These are phyloP conservation scores for Aspergillus sp. DNA, from an alignment of 2,329 filamentous ascomycete genomes.

Conservation along the genomic window DNA sequence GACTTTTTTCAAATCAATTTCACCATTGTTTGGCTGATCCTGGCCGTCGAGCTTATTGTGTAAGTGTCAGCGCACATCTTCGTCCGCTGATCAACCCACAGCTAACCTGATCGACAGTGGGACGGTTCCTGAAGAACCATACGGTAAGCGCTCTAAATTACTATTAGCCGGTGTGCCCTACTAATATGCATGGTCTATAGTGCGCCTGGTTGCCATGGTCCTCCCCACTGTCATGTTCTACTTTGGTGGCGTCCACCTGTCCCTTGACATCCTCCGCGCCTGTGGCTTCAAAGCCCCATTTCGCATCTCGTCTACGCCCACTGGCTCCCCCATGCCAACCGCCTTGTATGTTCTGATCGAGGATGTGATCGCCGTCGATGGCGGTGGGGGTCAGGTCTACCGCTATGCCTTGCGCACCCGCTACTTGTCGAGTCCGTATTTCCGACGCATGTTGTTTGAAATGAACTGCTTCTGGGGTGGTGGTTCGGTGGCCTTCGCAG, in stretches of 20 bases:
- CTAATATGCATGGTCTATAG: conserved; percentile 13
- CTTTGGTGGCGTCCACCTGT: conserved; percentile 35
- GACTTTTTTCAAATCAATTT: conserved; percentile 42
- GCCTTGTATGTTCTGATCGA: conserved; percentile 59
- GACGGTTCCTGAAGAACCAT: conserved; percentile 33
- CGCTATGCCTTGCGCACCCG: conserved; percentile 44
- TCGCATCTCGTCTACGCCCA: conserved; percentile 55
- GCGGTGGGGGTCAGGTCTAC: conserved; percentile 49
- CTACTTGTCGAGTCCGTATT: conserved; percentile 48
- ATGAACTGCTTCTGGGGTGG: conserved; percentile 53
- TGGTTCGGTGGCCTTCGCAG: conserved; percentile 42
- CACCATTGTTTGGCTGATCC: conserved; percentile 37
- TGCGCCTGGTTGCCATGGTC: conserved; percentile 38
- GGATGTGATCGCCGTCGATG: conserved; percentile 60
- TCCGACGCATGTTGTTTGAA: conserved; percentile 46
- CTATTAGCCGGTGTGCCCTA: neutral
- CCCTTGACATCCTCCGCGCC: conserved; percentile 36
- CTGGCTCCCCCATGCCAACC: conserved; percentile 51
- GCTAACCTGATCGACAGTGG: conserved; percentile 19
- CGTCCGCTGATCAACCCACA: conserved; percentile 8
- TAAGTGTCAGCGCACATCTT: conserved; percentile 16
- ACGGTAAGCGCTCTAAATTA: conserved; percentile 21
- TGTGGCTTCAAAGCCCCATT: conserved; percentile 47
- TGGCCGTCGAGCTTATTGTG: conserved; percentile 37
- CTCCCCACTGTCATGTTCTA: conserved; percentile 41